phyloP scores from a whole-genome alignment of 2,329 filamentous ascomycete genomes.

The Aspergillus awamori region DNA sequence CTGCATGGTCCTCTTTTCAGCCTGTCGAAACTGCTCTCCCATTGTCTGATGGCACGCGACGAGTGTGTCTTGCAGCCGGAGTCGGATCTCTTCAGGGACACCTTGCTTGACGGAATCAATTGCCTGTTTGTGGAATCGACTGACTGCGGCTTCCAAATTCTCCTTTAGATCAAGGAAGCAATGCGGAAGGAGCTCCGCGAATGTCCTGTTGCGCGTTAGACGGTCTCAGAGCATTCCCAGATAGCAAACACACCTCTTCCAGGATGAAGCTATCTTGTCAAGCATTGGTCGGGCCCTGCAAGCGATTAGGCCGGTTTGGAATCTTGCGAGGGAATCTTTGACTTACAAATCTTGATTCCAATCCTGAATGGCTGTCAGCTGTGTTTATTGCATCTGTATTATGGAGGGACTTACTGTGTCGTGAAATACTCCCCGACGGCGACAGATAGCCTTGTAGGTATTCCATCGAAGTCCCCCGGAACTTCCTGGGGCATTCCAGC shows the following conservation, averaged over 20 bases:
- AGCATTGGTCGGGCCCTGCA: conserved; percentile 26
- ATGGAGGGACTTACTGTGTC: neutral
- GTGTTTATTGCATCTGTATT: too few species aligned
- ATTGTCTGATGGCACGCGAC: neutral
- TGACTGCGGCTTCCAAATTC: neutral
- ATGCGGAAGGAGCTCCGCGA: neutral
- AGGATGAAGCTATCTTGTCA: neutral
- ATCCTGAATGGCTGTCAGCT: conserved; percentile 30
- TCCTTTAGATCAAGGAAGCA: neutral
- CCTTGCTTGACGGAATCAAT: neutral
- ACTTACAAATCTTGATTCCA: conserved; percentile 28
- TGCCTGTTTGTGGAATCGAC: conserved; percentile 2
- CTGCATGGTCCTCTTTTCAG: neutral
- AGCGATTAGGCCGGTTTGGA: neutral
- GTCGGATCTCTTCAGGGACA: neutral
- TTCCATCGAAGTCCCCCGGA: conserved; percentile 53
- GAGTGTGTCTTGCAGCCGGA: too few species aligned
- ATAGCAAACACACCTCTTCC: neutral
- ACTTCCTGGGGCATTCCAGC: conserved; percentile 44
- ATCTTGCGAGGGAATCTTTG: neutral
- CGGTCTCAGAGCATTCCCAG: neutral
- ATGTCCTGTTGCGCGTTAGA: neutral
- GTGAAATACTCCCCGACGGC: conserved; percentile 51
- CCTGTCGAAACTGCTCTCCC: neutral
- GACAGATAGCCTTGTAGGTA: conserved; percentile 61